These are phyloP conservation scores for Diddensiella caesifluorescens DNA, from an alignment of 805 yeast species.

Conservation along the genomic window DNA sequence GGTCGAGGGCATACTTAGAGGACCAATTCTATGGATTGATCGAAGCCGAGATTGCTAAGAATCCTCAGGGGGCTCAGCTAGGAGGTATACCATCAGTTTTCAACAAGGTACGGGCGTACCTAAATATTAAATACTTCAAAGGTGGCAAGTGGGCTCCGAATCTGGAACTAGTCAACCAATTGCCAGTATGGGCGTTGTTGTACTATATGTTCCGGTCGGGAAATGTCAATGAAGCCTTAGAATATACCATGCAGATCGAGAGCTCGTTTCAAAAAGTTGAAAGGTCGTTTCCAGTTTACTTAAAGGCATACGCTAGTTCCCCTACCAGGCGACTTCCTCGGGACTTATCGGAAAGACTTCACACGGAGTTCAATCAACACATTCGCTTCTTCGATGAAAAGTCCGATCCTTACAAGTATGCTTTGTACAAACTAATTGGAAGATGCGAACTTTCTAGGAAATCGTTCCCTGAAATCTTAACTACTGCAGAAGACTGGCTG, in stretches of 20 bases:
- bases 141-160: conserved; percentile 43
- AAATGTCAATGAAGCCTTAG: conserved; percentile 68
- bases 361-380: conserved; percentile 77
- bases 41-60: conserved; percentile 56
- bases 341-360: conserved; percentile 63
- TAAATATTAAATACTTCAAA: conserved; percentile 40
- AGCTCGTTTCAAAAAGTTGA: conserved; percentile 80
- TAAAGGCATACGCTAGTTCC: conserved; percentile 62
- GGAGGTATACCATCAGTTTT: conserved; percentile 69
- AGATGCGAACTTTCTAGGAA: conserved; percentile 70
- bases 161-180: conserved; percentile 65
- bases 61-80: conserved; percentile 41
- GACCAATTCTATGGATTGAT: conserved; percentile 71
- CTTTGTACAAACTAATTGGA: conserved; percentile 89
- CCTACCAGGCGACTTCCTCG: conserved; percentile 52
- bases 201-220: conserved; percentile 86
- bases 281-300: conserved; percentile 72
- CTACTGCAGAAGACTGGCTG: conserved; percentile 91
- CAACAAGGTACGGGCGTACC: conserved; percentile 65
- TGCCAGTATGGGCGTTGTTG: conserved; percentile 91
- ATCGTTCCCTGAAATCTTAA: conserved; percentile 62
- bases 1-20: conserved; percentile 61
- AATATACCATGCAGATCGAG: conserved; percentile 56
- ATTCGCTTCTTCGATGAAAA: conserved; percentile 59
- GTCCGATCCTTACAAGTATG: conserved; percentile 85